Conservation (phyloP, 345 rosid genomes). For the Brassica incana region DNA sequence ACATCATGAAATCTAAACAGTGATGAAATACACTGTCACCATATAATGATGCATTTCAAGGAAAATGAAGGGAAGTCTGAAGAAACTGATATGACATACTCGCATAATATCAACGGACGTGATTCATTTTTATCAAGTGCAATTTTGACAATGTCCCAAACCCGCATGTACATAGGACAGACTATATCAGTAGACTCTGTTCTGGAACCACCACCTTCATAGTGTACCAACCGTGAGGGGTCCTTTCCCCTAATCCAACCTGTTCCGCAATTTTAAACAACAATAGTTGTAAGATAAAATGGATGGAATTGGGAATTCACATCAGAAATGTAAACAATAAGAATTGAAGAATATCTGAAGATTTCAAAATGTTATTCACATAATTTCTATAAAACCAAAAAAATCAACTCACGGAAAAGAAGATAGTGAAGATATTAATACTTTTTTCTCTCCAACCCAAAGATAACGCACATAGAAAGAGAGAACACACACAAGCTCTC, state of each 20-base stretch:
- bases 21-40: background rate
- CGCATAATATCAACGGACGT: constrained; percentile 98
- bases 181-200: constrained; percentile 87
- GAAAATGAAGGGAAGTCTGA: constrained; percentile 20
- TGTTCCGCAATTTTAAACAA: constrained; percentile 39
- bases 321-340: background rate
- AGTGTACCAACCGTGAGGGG: constrained; percentile 74
- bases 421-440: background rate
- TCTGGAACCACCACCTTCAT: constrained; percentile 98
- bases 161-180: constrained; percentile 99
- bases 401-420: background rate
- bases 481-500: background rate
- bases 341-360: background rate
- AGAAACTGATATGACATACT: constrained; percentile 57
- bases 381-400: background rate
- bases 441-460: background rate
- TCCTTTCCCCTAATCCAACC: constrained; percentile 95
- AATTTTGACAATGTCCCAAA: constrained; percentile 93
- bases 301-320: background rate
- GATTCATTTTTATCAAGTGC: constrained; percentile 82
- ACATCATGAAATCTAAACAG: background rate
- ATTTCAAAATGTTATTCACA: background rate
- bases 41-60: background rate
- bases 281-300: constrained; percentile 21
- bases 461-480: background rate